These are phyloP conservation scores for Capsella bursapastoris DNA, from an alignment of 345 rosid species.

Conservation along the genomic window DNA sequence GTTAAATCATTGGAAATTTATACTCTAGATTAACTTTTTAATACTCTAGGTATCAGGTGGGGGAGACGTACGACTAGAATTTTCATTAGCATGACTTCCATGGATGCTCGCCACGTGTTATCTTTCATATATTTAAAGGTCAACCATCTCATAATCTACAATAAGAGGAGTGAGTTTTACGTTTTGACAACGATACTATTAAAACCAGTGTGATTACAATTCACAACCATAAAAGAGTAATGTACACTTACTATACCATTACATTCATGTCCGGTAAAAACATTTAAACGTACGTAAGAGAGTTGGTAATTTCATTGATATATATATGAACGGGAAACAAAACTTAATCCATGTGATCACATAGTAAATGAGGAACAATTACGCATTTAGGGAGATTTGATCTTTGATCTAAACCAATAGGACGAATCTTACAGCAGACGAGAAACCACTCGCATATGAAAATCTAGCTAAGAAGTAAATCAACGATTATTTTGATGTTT, in stretches of 20 bases:
- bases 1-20: no score
- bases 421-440: no score
- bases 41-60: conserved; percentile 23
- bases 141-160: conserved; percentile 24
- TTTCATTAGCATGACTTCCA: conserved; percentile 15
- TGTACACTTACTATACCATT: not conserved
- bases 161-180: conserved; percentile 5
- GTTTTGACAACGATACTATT: not conserved
- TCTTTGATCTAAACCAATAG: no score
- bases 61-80: conserved; percentile 37
- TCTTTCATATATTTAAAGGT: conserved; percentile 14
- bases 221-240: not conserved
- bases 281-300: not conserved
- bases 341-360: no score
- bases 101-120: conserved; percentile 34
- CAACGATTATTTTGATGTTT: no score
- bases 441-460: no score
- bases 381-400: no score
- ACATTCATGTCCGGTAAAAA: not conserved
- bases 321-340: no score
- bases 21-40: no score
- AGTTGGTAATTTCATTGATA: not conserved
- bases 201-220: not conserved
- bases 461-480: no score
- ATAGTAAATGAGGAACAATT: no score